A percentile compares a stretch with the other conserved stretches of the same genome.
phyloP scores from a whole-genome alignment of 352 stramenopile species.

The Globisporangium nagaii region DNA sequence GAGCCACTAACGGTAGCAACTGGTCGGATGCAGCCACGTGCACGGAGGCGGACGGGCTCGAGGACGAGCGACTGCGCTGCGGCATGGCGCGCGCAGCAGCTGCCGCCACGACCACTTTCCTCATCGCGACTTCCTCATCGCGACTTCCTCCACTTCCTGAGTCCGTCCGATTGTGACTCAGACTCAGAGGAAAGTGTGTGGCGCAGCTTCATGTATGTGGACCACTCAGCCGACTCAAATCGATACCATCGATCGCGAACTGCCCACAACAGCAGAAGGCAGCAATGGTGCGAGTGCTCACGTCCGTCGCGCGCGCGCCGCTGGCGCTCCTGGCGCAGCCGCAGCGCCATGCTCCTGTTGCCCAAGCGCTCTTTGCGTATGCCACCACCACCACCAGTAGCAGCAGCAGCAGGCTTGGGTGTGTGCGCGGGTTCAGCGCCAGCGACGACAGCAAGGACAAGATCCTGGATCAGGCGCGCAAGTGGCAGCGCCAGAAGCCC shows the following conservation, averaged over 20 bases:
- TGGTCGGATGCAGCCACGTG: no score
- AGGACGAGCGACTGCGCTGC: no score
- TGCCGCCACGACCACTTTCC: neutral
- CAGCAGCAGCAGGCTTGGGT: neutral
- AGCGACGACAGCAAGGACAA: constrained; percentile 7
- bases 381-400: neutral
- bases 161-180: neutral
- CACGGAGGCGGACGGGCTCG: no score
- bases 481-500: constrained; percentile 48
- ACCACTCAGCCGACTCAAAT: no score
- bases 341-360: neutral
- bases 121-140: neutral
- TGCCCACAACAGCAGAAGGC: neutral
- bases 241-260: no score
- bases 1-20: no score
- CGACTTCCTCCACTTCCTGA: neutral
- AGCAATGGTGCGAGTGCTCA: constrained; percentile 4
- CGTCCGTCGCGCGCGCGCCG: neutral
- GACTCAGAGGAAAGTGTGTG: neutral
- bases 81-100: no score
- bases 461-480: constrained; percentile 40
- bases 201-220: no score
- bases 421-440: constrained; percentile 15
- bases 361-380: neutral
- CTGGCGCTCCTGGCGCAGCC: neutral